A percentile compares a stretch with the other conserved stretches of the same genome.
Evolutionary conservation across 352 stramenopile species (phyloP).

Genomic region (Phytophthora constricta): DNA sequence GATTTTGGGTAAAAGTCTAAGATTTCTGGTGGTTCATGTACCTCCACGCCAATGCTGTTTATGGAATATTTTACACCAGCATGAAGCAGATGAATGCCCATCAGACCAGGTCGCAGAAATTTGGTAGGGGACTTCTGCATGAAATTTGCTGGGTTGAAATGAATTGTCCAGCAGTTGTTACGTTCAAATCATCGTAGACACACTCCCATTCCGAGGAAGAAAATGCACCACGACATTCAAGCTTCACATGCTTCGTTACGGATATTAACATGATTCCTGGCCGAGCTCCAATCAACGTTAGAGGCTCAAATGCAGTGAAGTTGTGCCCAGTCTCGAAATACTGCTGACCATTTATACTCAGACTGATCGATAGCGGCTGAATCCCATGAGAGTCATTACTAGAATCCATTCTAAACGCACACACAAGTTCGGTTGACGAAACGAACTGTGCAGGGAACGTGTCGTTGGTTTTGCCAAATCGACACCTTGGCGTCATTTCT

Average conservation of each 20-base stretch:
- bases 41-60: slow-evolving; percentile 34
- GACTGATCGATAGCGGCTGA: slow-evolving; percentile 25
- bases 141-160: slow-evolving; percentile 24
- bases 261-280: slow-evolving; percentile 36
- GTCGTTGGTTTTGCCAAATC: slow-evolving; percentile 29
- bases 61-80: slow-evolving; percentile 28
- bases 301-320: slow-evolving; percentile 38
- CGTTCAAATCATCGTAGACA: slow-evolving; percentile 33
- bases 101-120: slow-evolving; percentile 14
- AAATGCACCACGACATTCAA: slow-evolving; percentile 28
- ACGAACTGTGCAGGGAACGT: slow-evolving; percentile 23
- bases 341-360: slow-evolving; percentile 36
- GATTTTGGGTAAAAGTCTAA: slow-evolving; percentile 39
- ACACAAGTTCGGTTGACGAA: slow-evolving; percentile 25
- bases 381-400: neutral
- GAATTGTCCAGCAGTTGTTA: slow-evolving; percentile 34
- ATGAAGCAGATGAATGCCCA: slow-evolving; percentile 29
- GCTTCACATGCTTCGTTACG: slow-evolving; percentile 26
- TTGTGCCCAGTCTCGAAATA: slow-evolving; percentile 44
- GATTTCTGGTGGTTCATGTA: slow-evolving; percentile 40
- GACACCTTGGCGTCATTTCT: slow-evolving; percentile 29
- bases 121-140: slow-evolving; percentile 22
- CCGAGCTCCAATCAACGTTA: slow-evolving; percentile 19
- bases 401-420: slow-evolving; percentile 22
- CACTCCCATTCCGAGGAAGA: slow-evolving; percentile 37